These are phyloP conservation scores for Monosporascus sp. DNA, from an alignment of 2,329 filamentous ascomycete genomes.

Conservation along the genomic window DNA sequence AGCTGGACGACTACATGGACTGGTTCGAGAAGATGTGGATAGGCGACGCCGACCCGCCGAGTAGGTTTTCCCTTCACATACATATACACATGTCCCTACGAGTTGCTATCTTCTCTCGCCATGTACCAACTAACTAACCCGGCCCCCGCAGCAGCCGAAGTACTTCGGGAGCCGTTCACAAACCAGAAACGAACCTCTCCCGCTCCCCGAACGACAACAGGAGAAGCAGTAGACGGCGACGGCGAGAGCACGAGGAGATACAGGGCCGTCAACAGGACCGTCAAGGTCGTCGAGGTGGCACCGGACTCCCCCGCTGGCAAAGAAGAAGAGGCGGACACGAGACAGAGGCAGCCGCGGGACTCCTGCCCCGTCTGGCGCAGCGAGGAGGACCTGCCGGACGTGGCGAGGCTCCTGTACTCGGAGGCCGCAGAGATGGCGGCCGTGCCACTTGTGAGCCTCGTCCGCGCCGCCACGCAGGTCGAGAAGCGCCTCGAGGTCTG, in stretches of 20 bases:
- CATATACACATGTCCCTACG: background rate
- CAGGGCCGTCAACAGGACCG: slow-evolving; percentile 10
- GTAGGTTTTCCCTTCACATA: slow-evolving; percentile 19
- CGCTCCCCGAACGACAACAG: background rate
- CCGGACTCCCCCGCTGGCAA: slow-evolving; percentile 1
- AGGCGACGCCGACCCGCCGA: slow-evolving; percentile 35
- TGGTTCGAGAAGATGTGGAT: slow-evolving; percentile 69
- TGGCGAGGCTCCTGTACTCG: slow-evolving; percentile 36
- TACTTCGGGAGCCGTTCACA: slow-evolving; percentile 18
- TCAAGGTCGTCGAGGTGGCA: slow-evolving; percentile 8
- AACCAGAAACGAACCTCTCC: slow-evolving; percentile 9
- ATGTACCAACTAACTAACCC: background rate
- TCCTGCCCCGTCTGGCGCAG: slow-evolving; percentile 29
- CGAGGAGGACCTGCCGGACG: slow-evolving; percentile 35
- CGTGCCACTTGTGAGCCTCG: slow-evolving; percentile 28
- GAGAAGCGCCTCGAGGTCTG: slow-evolving; percentile 31
- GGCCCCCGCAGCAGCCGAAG: slow-evolving; percentile 15
- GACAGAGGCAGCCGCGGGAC: slow-evolving; percentile 21
- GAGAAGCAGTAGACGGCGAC: slow-evolving; percentile 3
- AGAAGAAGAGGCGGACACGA: slow-evolving; percentile 11
- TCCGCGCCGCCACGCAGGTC: slow-evolving; percentile 30
- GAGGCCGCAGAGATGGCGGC: slow-evolving; percentile 34
- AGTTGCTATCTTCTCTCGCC: background rate
- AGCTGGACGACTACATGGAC: slow-evolving; percentile 71
- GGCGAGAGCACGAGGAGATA: slow-evolving; percentile 13